phyloP scores from a whole-genome alignment of 371 early-diverging fungal species.

The Mortierella sp. region DNA sequence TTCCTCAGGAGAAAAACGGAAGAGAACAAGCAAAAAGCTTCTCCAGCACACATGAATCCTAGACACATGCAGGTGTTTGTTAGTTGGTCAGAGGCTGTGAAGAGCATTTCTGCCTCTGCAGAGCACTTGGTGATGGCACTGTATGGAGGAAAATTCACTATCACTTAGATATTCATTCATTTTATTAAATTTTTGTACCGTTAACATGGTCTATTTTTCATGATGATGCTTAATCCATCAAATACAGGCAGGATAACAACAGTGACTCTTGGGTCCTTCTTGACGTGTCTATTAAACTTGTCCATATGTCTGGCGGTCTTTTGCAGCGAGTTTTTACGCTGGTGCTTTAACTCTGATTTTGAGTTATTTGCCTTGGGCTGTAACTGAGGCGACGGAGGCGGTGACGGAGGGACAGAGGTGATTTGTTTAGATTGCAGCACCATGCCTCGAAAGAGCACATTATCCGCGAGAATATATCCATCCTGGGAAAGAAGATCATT shows the following conservation, averaged over 20 bases:
- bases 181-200: background rate
- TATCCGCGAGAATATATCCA: conserved; percentile 71
- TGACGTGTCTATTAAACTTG: conserved; percentile 74
- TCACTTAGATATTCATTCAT: background rate
- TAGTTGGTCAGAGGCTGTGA: conserved; percentile 37
- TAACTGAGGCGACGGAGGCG: conserved; percentile 11
- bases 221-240: conserved; percentile 76
- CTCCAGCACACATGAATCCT: background rate
- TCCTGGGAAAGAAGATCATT: conserved; percentile 61
- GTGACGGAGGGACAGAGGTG: background rate
- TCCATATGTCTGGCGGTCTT: conserved; percentile 62
- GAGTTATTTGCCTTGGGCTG: background rate
- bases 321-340: conserved; percentile 7
- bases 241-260: conserved; percentile 72
- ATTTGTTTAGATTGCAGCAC: conserved; percentile 23
- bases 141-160: conserved; percentile 33
- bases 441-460: conserved; percentile 58
- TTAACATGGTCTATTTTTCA: no score
- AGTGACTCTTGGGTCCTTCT: conserved; percentile 71
- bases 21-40: conserved; percentile 24
- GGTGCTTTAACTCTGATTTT: background rate
- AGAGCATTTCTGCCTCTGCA: conserved; percentile 7
- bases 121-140: conserved; percentile 15
- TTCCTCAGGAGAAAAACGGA: conserved; percentile 29
- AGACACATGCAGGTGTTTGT: conserved; percentile 10